phyloP scores from a whole-genome alignment of 257 asterid species.

The Solanum pennellii region DNA sequence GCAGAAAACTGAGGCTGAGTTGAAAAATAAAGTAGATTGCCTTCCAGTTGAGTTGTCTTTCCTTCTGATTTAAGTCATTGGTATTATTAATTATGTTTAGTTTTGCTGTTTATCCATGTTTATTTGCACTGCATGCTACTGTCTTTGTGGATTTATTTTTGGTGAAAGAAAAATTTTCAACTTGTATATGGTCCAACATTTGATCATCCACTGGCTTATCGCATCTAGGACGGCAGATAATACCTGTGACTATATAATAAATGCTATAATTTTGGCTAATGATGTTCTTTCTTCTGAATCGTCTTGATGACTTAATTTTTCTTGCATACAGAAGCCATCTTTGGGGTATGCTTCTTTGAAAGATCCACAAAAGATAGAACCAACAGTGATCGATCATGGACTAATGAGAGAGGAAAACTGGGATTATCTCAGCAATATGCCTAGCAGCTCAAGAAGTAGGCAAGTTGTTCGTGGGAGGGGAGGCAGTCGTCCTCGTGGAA shows the following conservation, averaged over 20 bases:
- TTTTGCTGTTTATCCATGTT: neutral
- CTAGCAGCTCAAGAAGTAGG: constrained; percentile 42
- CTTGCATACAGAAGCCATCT: constrained; percentile 37
- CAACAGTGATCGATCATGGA: constrained; percentile 34
- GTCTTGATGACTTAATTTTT: neutral
- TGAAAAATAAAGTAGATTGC: constrained; percentile 40
- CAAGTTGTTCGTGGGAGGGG: constrained; percentile 48
- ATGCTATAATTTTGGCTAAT: neutral
- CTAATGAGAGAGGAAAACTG: constrained; percentile 35
- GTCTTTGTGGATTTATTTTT: neutral
- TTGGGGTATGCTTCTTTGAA: constrained; percentile 27
- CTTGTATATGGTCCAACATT: neutral
- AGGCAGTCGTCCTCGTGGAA: constrained; percentile 65
- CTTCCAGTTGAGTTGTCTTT: constrained; percentile 57
- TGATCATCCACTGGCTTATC: neutral
- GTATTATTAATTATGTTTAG: neutral
- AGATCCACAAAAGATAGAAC: constrained; percentile 39
- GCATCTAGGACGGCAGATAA: neutral
- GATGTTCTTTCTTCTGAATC: neutral
- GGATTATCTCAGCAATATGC: constrained; percentile 29
- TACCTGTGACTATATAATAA: neutral
- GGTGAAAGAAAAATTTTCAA: neutral
- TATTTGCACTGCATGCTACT: neutral
- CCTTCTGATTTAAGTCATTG: neutral
- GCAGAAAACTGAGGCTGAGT: constrained; percentile 41